Conservation (phyloP, 768 basidiomycete genomes). For the Lactarius deliciosus region DNA sequence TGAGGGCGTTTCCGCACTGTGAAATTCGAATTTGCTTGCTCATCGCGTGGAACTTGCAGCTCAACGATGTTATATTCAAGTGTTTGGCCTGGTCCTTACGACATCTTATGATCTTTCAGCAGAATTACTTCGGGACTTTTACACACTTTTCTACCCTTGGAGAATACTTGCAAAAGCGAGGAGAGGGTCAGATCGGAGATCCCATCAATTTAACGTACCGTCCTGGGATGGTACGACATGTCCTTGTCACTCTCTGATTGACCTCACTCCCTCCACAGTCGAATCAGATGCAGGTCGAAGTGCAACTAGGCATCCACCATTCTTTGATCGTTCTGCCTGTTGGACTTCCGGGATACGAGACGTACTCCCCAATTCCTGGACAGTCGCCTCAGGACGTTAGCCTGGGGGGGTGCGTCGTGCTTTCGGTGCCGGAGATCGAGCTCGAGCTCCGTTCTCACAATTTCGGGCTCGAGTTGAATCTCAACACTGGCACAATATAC, state of each 20-base stretch:
- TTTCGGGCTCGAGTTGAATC: conserved; percentile 49
- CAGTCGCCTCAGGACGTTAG: conserved; percentile 35
- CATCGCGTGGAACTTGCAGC: conserved; percentile 38
- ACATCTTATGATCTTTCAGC: conserved; percentile 82
- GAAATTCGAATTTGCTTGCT: background rate
- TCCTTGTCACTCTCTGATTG: background rate
- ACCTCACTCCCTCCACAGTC: conserved; percentile 45
- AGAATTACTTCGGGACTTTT: conserved; percentile 94
- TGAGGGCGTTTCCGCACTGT: conserved; percentile 36
- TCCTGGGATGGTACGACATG: conserved; percentile 59
- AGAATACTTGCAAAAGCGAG: conserved; percentile 78
- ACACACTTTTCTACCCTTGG: conserved; percentile 87
- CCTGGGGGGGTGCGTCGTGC: conserved; percentile 53
- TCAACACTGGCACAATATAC: conserved; percentile 60
- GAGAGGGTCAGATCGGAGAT: conserved; percentile 68
- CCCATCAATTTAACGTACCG: conserved; percentile 79
- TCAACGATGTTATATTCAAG: conserved; percentile 58
- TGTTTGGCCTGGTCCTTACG: conserved; percentile 85
- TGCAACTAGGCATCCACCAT: conserved; percentile 52
- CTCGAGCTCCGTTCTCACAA: conserved; percentile 79
- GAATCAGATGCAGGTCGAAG: conserved; percentile 77
- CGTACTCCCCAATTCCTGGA: conserved; percentile 32
- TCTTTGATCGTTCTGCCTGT: conserved; percentile 64
- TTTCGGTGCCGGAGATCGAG: conserved; percentile 67
- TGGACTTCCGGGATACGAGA: conserved; percentile 63